phyloP scores from a whole-genome alignment of 345 rosid genomes.

The Populus davidiana region DNA sequence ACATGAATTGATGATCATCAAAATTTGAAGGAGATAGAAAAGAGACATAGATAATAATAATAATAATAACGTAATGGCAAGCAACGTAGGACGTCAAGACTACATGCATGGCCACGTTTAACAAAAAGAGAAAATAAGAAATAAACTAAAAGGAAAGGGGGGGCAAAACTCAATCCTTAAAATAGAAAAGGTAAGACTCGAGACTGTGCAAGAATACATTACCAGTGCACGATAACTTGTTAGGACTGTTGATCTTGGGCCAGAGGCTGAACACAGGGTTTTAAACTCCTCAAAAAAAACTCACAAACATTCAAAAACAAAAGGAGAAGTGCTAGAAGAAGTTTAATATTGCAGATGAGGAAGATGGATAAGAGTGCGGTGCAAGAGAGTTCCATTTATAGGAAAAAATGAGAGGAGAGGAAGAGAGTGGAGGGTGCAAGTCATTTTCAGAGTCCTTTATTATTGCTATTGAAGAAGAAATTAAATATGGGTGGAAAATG shows the following conservation, averaged over 20 bases:
- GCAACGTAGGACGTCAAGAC: background rate
- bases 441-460: constrained; percentile 20
- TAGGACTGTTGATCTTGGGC: too few species aligned
- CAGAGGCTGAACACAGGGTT: too few species aligned
- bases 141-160: background rate
- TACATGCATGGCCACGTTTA: background rate
- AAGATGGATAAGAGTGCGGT: constrained; percentile 18
- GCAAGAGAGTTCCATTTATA: constrained; percentile 23
- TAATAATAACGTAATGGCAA: background rate
- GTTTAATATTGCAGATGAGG: background rate
- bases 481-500: background rate
- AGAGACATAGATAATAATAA: background rate
- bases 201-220: too few species aligned
- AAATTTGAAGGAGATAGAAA: background rate
- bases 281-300: background rate
- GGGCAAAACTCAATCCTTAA: too few species aligned
- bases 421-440: background rate
- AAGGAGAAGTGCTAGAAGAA: background rate
- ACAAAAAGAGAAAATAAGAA: background rate
- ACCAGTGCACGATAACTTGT: too few species aligned
- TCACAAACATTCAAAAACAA: background rate
- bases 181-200: too few species aligned
- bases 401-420: background rate
- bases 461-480: background rate
- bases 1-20: background rate